Base-by-base conservation (phyloP, 805 yeast genomes). In the Yamadazyma scolyti region DNA sequence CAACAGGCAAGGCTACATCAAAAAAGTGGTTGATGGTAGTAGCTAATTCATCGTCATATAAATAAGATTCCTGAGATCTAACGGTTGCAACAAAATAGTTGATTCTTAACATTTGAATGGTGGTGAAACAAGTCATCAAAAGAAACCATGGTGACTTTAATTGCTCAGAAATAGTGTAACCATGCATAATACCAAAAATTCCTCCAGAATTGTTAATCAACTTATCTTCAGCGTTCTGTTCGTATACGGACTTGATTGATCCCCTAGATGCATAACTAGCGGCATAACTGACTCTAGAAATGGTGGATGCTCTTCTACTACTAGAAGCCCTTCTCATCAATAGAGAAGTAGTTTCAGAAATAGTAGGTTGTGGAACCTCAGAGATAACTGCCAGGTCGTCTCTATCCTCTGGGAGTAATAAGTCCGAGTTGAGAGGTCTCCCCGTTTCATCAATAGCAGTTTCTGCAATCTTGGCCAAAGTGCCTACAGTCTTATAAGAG, bases 71-170 rank as follows among this genome's bases (percentile, higher is more conserved):
- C 61, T 89, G 97, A 0, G 95, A 65, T 48, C 78, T 75, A 20
- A 89, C 66, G 2, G 97, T 86, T 6, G 96, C 97, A 33, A 89
- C 93, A 57, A 87, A 90, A 56, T 85, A 90, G 62, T 89, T 89
- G 44, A 89, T 81, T 53, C 97, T 70, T 25, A 90, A 69, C 96
- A 89, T 89, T 56, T 87, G 94, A 35, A 89, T 72, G 3, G 89
- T 74, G 5, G 96, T 83, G 55, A 88, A 85, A 2, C 75, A 50
- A 16, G 85, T 74, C 83, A 87, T 82, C 34, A 88, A 58, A 28
- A 69, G 49, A 53, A 88, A 90, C 93, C 96, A 87, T 3, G 82
- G 72, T 4, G 84, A 68, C 26, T 52, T 58, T 38, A 77, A 58
- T 47, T 78, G 85, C 20, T 58, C 64, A 5, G 38, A 33, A 6